A percentile compares a stretch with the other conserved stretches of the same genome.
Conservation (phyloP, 306 rosid genomes). For the Inga oerstediana region DNA sequence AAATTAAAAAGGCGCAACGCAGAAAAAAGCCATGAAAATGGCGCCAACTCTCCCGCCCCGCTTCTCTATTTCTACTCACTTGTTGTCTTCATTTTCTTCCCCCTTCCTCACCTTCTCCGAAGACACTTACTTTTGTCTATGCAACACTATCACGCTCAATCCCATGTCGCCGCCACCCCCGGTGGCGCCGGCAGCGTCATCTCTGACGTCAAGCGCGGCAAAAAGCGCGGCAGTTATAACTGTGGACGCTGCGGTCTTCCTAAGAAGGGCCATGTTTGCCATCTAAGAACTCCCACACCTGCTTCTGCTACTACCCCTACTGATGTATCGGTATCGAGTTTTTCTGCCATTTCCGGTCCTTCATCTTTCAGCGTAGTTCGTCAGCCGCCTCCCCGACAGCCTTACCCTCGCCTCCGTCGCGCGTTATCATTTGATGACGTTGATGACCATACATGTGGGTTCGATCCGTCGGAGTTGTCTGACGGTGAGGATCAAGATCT, state of each 20-base stretch:
- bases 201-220: slow-evolving; percentile 51
- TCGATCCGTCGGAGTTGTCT: slow-evolving; percentile 32
- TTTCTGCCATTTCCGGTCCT: slow-evolving; percentile 36
- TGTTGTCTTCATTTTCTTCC: not conserved
- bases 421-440: slow-evolving; percentile 71
- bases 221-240: slow-evolving; percentile 81
- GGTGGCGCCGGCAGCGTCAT: slow-evolving; percentile 12
- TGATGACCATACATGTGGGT: slow-evolving; percentile 37
- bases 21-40: slow-evolving; percentile 16
- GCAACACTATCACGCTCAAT: slow-evolving; percentile 46
- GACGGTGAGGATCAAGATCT: slow-evolving; percentile 26
- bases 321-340: slow-evolving; percentile 38
- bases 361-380: slow-evolving; percentile 13
- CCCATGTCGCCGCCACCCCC: slow-evolving; percentile 28
- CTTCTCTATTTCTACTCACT: not conserved
- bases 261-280: slow-evolving; percentile 83
- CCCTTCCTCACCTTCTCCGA: not conserved
- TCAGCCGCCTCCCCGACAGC: slow-evolving; percentile 40
- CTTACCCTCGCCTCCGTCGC: slow-evolving; percentile 55
- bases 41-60: slow-evolving; percentile 47
- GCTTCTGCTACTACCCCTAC: slow-evolving; percentile 8
- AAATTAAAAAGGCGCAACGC: not conserved
- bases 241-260: slow-evolving; percentile 96
- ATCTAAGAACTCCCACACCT: slow-evolving; percentile 34
- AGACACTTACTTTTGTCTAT: not conserved